These are phyloP conservation scores for Vanrija humicola DNA, from an alignment of 1,284 basidiomycete genomes.

Conservation along the genomic window DNA sequence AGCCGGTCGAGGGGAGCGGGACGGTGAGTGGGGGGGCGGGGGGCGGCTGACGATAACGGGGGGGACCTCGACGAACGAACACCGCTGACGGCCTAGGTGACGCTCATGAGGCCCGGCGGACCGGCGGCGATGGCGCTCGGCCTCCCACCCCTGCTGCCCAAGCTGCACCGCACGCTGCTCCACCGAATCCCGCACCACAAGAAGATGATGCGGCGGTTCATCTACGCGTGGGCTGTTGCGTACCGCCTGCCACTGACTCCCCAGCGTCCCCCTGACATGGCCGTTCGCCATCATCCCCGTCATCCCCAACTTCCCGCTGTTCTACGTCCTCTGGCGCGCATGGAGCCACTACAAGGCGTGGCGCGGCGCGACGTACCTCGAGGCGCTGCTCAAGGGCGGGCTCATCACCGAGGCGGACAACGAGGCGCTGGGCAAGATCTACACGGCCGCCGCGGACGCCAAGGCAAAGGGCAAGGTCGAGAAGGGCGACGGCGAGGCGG, in stretches of 20 bases:
- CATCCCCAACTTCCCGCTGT: constrained; percentile 52
- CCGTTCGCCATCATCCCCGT: constrained; percentile 52
- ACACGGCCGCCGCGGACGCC: constrained; percentile 15
- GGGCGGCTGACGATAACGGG: neutral
- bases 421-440: constrained; percentile 26
- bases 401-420: constrained; percentile 37
- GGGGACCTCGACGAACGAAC: too few relatives aligned
- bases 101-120: neutral
- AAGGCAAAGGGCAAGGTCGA: constrained; percentile 3
- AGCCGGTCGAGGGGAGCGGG: constrained; percentile 18
- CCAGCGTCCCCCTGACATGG: constrained; percentile 40
- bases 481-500: neutral
- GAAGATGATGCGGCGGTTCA: constrained; percentile 37
- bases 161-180: constrained; percentile 37
- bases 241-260: neutral
- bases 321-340: constrained; percentile 53
- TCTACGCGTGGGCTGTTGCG: constrained; percentile 23
- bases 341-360: constrained; percentile 52
- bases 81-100: too few relatives aligned
- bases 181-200: constrained; percentile 45
- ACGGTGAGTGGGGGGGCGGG: constrained; percentile 27
- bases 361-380: constrained; percentile 46
- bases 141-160: constrained; percentile 35
- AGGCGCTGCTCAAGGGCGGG: constrained; percentile 36
- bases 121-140: constrained; percentile 5